Evolutionary conservation across 179 eudicot species (phyloP), one percentile per base, ranked within the genome.

Genomic region (Amaranthus tricolor): DNA sequence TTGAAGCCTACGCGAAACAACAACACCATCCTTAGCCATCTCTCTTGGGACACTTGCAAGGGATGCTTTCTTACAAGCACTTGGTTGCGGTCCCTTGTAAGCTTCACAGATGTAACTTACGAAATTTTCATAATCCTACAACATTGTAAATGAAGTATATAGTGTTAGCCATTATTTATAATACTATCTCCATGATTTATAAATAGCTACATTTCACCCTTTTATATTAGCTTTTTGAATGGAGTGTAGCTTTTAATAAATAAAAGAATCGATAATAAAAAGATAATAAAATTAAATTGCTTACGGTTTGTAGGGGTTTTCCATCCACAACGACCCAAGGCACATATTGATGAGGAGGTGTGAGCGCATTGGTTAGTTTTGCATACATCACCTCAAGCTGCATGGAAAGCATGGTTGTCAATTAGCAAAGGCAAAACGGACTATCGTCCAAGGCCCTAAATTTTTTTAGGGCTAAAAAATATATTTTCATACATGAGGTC

Each of bases 241-340:
- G 3, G 3, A 31, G 40, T 31, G 2, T 31, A 31, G 3, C 3
- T 31, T 31, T 31, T 31, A 2, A 45, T 9, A 21, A 21, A 5
- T 8, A 43, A 62, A 0, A 2, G 3, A 31, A 31, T 31, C 40
- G 9, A 24, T 24, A 5, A 58, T 20, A 47, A 31, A 12, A 44
- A 47, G 0, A 50, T n/a, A 68, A 50, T 40, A 6, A 54, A 48
- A 57, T 20, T 57, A 70, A 65, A 68, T 11, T n/a, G 57, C 17
- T 69, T 45, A 66, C 62, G 44, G 68, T 45, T 19, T 71, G 87
- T 17, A 93, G 90, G 62, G 98, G 98, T 70, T 86, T 80, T 50
- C 96, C 94, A 51, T 93, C 80, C 73, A 93, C 92, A 60, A 86
- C 89, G 45, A 93, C 94, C 98, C 98, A 93, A 21, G 98, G 98